Evolutionary conservation across 2,329 filamentous ascomycete species (phyloP).

Genomic region (Ilyonectria destructans): DNA sequence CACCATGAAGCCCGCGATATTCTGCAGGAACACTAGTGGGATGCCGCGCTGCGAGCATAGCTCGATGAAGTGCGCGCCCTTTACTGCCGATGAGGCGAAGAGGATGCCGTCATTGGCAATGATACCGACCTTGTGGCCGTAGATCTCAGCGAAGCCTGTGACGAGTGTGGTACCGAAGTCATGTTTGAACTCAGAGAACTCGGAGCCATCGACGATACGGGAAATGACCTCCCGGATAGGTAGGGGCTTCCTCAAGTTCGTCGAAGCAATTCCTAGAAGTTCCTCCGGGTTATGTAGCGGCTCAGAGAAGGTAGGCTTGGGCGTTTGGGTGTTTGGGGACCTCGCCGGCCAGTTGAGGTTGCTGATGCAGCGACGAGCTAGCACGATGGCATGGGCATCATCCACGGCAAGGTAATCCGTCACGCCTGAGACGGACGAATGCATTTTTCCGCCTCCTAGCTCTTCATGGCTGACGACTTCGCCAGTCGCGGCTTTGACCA

Average conservation of each 20-base stretch:
- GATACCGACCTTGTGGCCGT: conserved; percentile 92
- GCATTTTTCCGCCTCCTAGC: conserved; percentile 89
- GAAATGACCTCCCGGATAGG: conserved; percentile 93
- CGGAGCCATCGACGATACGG: conserved; percentile 90
- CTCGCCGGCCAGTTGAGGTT: conserved; percentile 90
- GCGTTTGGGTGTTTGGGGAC: conserved; percentile 55
- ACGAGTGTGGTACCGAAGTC: conserved; percentile 92
- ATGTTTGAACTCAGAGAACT: conserved; percentile 95
- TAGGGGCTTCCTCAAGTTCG: conserved; percentile 89
- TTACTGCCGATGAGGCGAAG: conserved; percentile 89
- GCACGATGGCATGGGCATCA: conserved; percentile 90
- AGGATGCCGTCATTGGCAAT: conserved; percentile 97
- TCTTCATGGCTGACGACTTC: conserved; percentile 94
- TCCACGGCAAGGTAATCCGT: conserved; percentile 96
- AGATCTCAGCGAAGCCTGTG: conserved; percentile 91
- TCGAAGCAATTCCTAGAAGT: conserved; percentile 89
- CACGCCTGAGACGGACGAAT: conserved; percentile 92
- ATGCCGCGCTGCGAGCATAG: conserved; percentile 92
- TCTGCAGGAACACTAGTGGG: conserved; percentile 93
- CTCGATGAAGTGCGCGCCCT: conserved; percentile 97
- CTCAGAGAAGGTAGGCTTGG: conserved; percentile 73
- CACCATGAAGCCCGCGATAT: conserved; percentile 99
- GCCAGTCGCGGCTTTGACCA: conserved; percentile 96
- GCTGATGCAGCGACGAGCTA: conserved; percentile 86
- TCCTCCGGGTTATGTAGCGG: conserved; percentile 87